phyloP scores from a whole-genome alignment of 2,329 filamentous ascomycete species.

The Cytospora chrysosperma region DNA sequence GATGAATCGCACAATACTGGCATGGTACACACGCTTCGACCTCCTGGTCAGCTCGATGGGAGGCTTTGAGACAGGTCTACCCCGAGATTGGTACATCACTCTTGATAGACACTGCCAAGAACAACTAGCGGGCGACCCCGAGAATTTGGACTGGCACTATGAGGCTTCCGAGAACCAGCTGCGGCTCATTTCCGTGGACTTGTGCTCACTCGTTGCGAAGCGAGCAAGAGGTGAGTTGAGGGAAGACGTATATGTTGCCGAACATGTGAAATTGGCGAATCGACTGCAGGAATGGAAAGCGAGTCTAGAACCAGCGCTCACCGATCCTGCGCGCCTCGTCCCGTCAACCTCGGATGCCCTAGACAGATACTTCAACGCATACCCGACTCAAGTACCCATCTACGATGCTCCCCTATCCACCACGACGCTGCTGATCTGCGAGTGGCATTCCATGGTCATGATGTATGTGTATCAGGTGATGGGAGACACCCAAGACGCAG shows the following conservation, averaged over 20 bases:
- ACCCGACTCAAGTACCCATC: slow-evolving; percentile 50
- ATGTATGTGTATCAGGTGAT: slow-evolving; percentile 78
- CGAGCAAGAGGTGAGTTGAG: slow-evolving; percentile 63
- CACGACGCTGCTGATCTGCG: slow-evolving; percentile 71
- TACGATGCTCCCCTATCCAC: slow-evolving; percentile 70
- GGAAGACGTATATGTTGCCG: slow-evolving; percentile 61
- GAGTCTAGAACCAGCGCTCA: slow-evolving; percentile 60
- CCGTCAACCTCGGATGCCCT: slow-evolving; percentile 50
- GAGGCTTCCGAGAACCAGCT: slow-evolving; percentile 65
- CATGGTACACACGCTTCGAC: slow-evolving; percentile 92
- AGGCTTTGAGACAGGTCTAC: slow-evolving; percentile 70
- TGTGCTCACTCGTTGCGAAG: slow-evolving; percentile 73
- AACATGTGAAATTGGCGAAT: slow-evolving; percentile 56
- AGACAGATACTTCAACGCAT: slow-evolving; percentile 73
- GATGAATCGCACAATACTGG: slow-evolving; percentile 69
- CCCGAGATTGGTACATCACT: slow-evolving; percentile 73
- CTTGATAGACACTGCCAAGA: slow-evolving; percentile 62
- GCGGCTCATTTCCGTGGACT: slow-evolving; percentile 74
- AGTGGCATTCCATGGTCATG: slow-evolving; percentile 75
- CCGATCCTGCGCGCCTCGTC: slow-evolving; percentile 61
- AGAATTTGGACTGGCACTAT: slow-evolving; percentile 63
- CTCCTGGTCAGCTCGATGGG: slow-evolving; percentile 81
- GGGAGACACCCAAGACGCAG: slow-evolving; percentile 50
- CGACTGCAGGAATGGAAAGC: slow-evolving; percentile 48
- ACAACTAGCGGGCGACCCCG: slow-evolving; percentile 58